Evolutionary conservation across 169 alveolate species (phyloP).

Genomic region (Amoebophrya sp.): DNA sequence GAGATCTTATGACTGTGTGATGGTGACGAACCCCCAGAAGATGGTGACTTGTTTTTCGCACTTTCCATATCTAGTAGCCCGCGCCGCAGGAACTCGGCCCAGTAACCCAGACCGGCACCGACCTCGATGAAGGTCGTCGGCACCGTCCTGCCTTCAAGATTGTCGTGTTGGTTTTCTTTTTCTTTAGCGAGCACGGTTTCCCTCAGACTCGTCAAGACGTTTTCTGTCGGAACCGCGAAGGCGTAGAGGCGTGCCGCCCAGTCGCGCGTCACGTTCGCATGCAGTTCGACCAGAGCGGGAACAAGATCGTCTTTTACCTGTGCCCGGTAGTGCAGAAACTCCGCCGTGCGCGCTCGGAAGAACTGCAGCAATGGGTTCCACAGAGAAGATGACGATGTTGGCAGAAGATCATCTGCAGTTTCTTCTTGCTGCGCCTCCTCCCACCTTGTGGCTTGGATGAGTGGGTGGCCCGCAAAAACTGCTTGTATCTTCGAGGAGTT

Average conservation of each 20-base stretch:
- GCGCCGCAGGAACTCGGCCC: background rate
- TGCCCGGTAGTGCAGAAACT: background rate
- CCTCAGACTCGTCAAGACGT: no score
- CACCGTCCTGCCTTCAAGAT: background rate
- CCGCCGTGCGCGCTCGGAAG: background rate
- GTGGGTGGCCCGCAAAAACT: no score
- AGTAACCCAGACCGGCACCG: slow-evolving; percentile 3
- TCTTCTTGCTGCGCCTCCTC: no score
- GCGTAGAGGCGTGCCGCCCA: background rate
- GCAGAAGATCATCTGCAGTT: no score
- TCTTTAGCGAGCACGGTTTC: background rate
- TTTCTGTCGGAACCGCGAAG: background rate
- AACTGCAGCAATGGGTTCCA: background rate
- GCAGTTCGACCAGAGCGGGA: background rate
- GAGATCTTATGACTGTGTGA: no score
- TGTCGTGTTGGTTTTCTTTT: background rate
- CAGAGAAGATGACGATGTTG: background rate
- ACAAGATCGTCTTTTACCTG: background rate
- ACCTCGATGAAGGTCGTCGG: background rate
- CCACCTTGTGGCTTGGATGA: no score
- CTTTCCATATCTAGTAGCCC: no score
- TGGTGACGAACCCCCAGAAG: no score
- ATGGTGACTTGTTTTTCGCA: no score
- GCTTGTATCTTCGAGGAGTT: no score
- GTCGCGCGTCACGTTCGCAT: background rate